Evolutionary conservation across 768 basidiomycete genomes (phyloP).

Genomic region (Collybia mongolica): DNA sequence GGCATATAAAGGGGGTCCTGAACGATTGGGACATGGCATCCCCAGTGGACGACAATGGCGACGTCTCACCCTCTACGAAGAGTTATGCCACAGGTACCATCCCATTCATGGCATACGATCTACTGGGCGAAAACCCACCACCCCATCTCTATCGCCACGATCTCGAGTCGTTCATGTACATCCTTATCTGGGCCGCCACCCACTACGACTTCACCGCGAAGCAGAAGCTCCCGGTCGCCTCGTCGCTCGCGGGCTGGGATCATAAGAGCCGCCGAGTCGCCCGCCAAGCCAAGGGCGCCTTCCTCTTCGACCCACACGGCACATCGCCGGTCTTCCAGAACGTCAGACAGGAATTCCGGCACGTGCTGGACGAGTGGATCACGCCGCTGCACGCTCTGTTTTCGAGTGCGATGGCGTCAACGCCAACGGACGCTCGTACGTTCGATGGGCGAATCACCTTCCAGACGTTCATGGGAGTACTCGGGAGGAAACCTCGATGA

Average conservation of each 20-base stretch:
- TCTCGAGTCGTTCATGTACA: constrained; percentile 24
- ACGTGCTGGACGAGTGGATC: constrained; percentile 8
- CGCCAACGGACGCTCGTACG: constrained; percentile 1
- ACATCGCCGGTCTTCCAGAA: background rate
- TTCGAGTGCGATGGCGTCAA: constrained; percentile 1
- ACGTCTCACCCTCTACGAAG: background rate
- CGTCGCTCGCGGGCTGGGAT: background rate
- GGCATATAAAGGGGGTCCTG: constrained; percentile 17
- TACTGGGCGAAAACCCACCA: constrained; percentile 14
- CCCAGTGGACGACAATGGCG: constrained; percentile 3
- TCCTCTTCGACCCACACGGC: background rate
- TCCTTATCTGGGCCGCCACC: constrained; percentile 20
- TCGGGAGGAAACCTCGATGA: constrained; percentile 8
- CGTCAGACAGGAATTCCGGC: background rate
- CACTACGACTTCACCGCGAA: constrained; percentile 16
- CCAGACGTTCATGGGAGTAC: constrained; percentile 16
- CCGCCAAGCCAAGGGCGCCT: background rate
- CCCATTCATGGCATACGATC: constrained; percentile 28
- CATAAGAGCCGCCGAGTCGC: constrained; percentile 3
- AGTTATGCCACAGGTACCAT: constrained; percentile 21
- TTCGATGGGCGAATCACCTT: constrained; percentile 15
- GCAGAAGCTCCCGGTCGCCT: background rate
- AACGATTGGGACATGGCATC: constrained; percentile 26
- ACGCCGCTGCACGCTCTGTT: constrained; percentile 1
- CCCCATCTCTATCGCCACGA: constrained; percentile 23